These are phyloP conservation scores for Heterobasidion irregulare DNA, from an alignment of 1,284 basidiomycete genomes.

Conservation along the genomic window DNA sequence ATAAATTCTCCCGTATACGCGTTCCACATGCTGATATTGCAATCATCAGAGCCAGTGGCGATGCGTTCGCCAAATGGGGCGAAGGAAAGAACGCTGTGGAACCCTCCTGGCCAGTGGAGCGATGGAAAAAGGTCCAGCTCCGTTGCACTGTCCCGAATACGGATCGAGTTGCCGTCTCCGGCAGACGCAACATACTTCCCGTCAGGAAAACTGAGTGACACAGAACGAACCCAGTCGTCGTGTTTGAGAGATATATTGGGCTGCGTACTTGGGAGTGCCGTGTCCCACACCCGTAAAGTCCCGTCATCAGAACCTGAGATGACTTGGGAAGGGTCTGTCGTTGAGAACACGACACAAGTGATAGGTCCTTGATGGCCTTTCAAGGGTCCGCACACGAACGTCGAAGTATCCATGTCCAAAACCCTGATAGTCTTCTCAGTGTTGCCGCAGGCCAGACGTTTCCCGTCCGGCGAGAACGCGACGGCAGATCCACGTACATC, in stretches of 20 bases:
- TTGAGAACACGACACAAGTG: background rate
- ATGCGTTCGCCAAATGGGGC: background rate
- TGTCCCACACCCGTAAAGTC: background rate
- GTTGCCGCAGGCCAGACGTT: slow-evolving; percentile 16
- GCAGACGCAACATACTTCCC: background rate
- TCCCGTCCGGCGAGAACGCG: slow-evolving; percentile 15
- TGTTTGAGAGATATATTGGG: background rate
- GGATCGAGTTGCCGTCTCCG: background rate
- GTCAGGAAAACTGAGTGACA: background rate
- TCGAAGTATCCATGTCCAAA: background rate
- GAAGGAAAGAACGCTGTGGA: background rate
- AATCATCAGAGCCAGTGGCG: background rate
- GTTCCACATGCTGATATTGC: background rate
- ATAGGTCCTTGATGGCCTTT: background rate
- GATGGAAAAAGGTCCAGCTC: background rate
- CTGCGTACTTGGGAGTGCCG: background rate
- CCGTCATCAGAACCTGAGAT: background rate
- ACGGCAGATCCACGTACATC: background rate
- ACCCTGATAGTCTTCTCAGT: slow-evolving; percentile 11
- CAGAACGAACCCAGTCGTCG: background rate
- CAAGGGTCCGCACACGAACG: background rate
- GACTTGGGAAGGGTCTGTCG: background rate
- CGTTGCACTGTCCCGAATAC: background rate
- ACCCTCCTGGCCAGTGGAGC: background rate
- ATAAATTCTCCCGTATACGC: background rate